phyloP scores from a whole-genome alignment of 2,329 filamentous ascomycete species.

The Nothophoma quercina region DNA sequence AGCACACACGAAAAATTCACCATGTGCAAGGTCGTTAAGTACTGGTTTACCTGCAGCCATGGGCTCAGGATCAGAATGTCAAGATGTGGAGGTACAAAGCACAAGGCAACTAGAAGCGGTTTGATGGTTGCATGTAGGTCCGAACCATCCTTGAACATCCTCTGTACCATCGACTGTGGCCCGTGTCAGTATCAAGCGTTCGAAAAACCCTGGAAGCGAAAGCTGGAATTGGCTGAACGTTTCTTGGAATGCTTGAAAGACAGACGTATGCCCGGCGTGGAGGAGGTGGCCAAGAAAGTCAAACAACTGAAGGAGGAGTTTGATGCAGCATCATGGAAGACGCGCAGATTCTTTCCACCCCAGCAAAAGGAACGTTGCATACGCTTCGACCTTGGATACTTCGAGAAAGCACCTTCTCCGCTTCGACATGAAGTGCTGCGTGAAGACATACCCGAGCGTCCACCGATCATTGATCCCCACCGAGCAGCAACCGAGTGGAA shows the following conservation, averaged over 20 bases:
- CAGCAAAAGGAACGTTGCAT: constrained; percentile 5
- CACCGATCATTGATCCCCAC: background rate
- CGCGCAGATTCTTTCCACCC: constrained; percentile 16
- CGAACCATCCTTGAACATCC: constrained; percentile 31
- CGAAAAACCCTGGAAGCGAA: constrained; percentile 24
- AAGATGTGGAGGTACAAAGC: constrained; percentile 44
- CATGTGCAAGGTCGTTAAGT: constrained; percentile 50
- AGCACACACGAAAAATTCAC: background rate
- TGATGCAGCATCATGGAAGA: constrained; percentile 21
- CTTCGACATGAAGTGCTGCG: constrained; percentile 26
- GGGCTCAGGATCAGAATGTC: constrained; percentile 36
- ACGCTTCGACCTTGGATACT: constrained; percentile 10
- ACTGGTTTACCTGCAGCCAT: constrained; percentile 46
- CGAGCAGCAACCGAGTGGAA: constrained; percentile 20
- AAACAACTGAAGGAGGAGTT: constrained; percentile 21
- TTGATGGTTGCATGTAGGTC: constrained; percentile 37
- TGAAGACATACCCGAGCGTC: constrained; percentile 24
- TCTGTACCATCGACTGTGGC: constrained; percentile 24
- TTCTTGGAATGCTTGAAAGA: constrained; percentile 19
- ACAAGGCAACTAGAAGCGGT: constrained; percentile 22
- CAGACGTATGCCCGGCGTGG: constrained; percentile 1
- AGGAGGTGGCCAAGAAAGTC: constrained; percentile 18
- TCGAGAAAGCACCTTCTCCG: constrained; percentile 14
- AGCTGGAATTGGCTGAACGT: constrained; percentile 20
- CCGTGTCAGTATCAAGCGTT: constrained; percentile 33